Percentiles rank a stretch among this genome's conserved stretches.
These are phyloP conservation scores for Ilex paraguariensis DNA, from an alignment of 305 asterid genomes.

Conservation along the genomic window DNA sequence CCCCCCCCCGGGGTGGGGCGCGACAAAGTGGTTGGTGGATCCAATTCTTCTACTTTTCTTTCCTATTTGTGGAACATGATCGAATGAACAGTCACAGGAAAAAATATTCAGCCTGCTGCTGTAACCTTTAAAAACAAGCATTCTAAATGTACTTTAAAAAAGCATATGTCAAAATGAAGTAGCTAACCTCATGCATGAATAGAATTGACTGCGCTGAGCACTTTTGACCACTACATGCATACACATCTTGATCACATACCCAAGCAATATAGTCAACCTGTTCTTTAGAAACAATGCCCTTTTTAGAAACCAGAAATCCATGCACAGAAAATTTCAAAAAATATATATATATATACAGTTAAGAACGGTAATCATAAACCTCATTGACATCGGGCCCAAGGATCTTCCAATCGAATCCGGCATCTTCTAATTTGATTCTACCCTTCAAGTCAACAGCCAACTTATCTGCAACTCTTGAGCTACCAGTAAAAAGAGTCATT, in stretches of 20 bases:
- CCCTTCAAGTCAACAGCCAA: slow-evolving; percentile 81
- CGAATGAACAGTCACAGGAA: background rate
- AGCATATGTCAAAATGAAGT: background rate
- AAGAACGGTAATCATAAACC: slow-evolving; percentile 29
- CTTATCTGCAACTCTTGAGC: slow-evolving; percentile 92
- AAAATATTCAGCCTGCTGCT: background rate
- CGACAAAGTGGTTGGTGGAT: no score
- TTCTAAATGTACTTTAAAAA: background rate
- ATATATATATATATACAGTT: no score
- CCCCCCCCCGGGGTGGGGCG: no score
- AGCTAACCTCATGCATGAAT: slow-evolving; percentile 75
- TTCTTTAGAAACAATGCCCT: background rate
- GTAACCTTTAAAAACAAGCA: background rate
- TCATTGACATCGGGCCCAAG: slow-evolving; percentile 96
- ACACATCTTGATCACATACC: slow-evolving; percentile 99
- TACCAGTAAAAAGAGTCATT: slow-evolving; percentile 97
- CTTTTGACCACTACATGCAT: slow-evolving; percentile 96
- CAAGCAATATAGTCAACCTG: slow-evolving; percentile 90
- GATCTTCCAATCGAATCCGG: slow-evolving; percentile 97
- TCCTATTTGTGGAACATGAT: no score
- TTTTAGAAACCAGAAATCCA: no score
- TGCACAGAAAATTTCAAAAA: background rate
- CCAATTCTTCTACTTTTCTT: no score
- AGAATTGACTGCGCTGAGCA: slow-evolving; percentile 92
- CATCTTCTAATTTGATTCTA: slow-evolving; percentile 83